Evolutionary conservation across 768 basidiomycete species (phyloP), one percentile per base, ranked within the genome.

Genomic region (Mycena haematopus): DNA sequence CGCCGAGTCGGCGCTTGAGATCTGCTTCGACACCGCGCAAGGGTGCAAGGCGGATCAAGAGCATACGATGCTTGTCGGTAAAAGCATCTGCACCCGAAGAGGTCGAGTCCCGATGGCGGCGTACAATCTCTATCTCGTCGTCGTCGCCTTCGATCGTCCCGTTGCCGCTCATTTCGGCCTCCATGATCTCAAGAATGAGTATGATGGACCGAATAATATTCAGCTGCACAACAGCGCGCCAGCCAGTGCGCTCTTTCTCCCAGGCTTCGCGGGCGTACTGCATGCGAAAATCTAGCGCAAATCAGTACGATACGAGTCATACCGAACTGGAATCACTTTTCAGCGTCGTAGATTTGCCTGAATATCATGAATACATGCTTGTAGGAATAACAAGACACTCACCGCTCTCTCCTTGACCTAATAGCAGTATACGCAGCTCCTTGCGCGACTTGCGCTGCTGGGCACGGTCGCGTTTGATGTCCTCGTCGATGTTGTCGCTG

Each of bases 151-250:
- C 44, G 22, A 45, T 71, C 60, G 0, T 67, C 70, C 66, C 60
- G 6, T 80, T 74, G 3, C 79, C 78, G 65, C 78, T 78, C 71
- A 87, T 75, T 52, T 87, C 87, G 6, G 78, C 75, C 66, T 85
- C 80, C 54, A 93, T 74, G 56, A 85, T 80, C 55, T 84, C 82
- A 61, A 91, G 82, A 61, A 93, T 86, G 62, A 78, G 77, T 46
- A 85, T 87, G 67, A 92, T 82, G 42, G 88, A 87, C 53, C 84
- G 87, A 38, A 93, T 85, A 66, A 93, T 82, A 73, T 93, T 93
- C 56, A 93, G 86, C 65, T 91, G 91, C 14, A 93, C 84, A 59
- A 93, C 88, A 0, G 86, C 79, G 22, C 88, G 84, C 92, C 92
- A 93, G 46, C 88, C 86, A 21, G 81, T 76, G 24, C 90, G 87